phyloP scores from a whole-genome alignment of 352 stramenopile species.

The Globisporangium uncinulatum region DNA sequence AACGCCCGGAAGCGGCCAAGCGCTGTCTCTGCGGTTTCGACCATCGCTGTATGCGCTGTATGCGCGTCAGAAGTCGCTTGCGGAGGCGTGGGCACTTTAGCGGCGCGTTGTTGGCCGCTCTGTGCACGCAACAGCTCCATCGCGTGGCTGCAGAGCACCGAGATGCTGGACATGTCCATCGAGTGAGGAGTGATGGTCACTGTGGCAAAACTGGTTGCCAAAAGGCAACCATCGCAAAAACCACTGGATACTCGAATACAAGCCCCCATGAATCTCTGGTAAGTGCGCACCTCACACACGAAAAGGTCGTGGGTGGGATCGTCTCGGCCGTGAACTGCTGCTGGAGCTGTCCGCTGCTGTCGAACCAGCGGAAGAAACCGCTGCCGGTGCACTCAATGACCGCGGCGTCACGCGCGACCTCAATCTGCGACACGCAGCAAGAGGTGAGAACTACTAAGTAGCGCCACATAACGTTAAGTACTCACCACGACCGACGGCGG shows the following conservation, averaged over 20 bases:
- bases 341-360: slow-evolving; percentile 17
- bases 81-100: not conserved
- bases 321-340: slow-evolving; percentile 65
- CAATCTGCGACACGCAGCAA: slow-evolving; percentile 1
- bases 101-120: slow-evolving; percentile 6
- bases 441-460: not conserved
- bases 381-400: slow-evolving; percentile 22
- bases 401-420: not conserved
- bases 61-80: not conserved
- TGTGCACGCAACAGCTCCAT: slow-evolving; percentile 9
- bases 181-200: no score
- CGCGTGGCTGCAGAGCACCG: slow-evolving; percentile 9
- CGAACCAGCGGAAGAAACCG: slow-evolving; percentile 48
- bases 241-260: no score
- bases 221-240: not conserved
- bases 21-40: slow-evolving; percentile 40
- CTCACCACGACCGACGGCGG: not conserved
- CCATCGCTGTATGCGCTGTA: slow-evolving; percentile 2
- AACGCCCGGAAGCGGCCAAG: slow-evolving; percentile 64
- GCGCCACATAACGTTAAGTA: not conserved
- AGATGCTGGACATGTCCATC: not conserved
- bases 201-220: not conserved
- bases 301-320: slow-evolving; percentile 28
- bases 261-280: not conserved
- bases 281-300: not conserved